A percentile compares a stretch with the other conserved stretches of the same genome.
phyloP scores from a whole-genome alignment of 2,329 filamentous ascomycete species.

The Amauroascus niger region DNA sequence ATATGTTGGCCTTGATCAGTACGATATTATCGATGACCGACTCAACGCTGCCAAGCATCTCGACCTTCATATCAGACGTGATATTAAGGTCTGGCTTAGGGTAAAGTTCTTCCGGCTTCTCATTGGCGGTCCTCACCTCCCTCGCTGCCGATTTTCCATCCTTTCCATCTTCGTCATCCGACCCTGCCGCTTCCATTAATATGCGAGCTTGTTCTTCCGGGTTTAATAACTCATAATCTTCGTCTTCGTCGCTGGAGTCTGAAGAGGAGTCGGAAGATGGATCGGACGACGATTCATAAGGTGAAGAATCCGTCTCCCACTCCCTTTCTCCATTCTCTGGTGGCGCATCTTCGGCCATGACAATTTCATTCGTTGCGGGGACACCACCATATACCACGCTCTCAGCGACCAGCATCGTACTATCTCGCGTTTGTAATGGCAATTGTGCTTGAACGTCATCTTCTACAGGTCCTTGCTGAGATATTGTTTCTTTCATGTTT shows the following conservation, averaged over 20 bases:
- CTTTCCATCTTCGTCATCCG: slow-evolving; percentile 67
- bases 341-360: slow-evolving; percentile 12
- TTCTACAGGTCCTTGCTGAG: not conserved
- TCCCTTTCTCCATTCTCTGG: slow-evolving; percentile 48
- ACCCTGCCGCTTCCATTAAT: slow-evolving; percentile 69
- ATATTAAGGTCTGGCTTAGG: slow-evolving; percentile 72
- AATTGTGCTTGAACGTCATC: not conserved
- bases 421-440: not conserved
- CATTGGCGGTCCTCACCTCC: slow-evolving; percentile 71
- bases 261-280: slow-evolving; percentile 47
- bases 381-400: slow-evolving; percentile 1
- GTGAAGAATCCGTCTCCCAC: slow-evolving; percentile 75
- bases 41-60: slow-evolving; percentile 64
- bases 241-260: slow-evolving; percentile 50
- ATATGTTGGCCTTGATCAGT: slow-evolving; percentile 66
- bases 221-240: slow-evolving; percentile 61
- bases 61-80: slow-evolving; percentile 64
- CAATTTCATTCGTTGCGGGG: slow-evolving; percentile 1
- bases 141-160: slow-evolving; percentile 34
- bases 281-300: slow-evolving; percentile 55
- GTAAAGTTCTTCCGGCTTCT: slow-evolving; percentile 52
- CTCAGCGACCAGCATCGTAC: not conserved
- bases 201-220: slow-evolving; percentile 75
- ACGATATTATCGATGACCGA: slow-evolving; percentile 68
- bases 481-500: not conserved